Evolutionary conservation across 257 asterid species (phyloP), one percentile per base, ranked within the genome.

Genomic region (Fraxinus anomala): DNA sequence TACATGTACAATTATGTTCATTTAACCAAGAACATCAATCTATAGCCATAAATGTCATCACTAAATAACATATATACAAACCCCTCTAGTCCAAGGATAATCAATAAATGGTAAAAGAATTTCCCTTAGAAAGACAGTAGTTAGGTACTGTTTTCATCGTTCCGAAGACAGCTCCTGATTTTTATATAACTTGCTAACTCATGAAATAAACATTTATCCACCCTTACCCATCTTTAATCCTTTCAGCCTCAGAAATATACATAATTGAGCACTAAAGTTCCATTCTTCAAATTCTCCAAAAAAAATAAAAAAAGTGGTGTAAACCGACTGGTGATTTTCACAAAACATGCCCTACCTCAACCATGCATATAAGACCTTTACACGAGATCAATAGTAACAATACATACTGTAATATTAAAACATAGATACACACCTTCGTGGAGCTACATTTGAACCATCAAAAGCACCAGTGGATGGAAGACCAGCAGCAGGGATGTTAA

Each of bases 371-470:
- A 21, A 85, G 85, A 14, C 76, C 5, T 54, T 80, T 87, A 79
- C 79, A 80, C 28, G 74, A 61, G 77, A 59, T 76, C 86, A 79
- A 31, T 79, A n/a, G 56, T 30, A 59, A 76, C 34, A 31, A 5
- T 28, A 63, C 39, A 26, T 42, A 42, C 51, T 42, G 16, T 2
- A 42, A 11, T 42, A 42, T 42, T 42, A 12, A 42, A 42, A 42
- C 51, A 42, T 42, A 42, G 14, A 3, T 3, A 47, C 56, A 47
- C n/a, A 88, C 97, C 94, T 88, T 76, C 83, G 80, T 17, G 85
- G 83, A 79, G 79, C 81, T 31, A 72, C 71, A 74, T 75, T 78
- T 39, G 82, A 70, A 80, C 78, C 82, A 13, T 71, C 85, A 78
- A 86, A 86, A 71, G 82, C 81, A 75, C 76, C 87, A 71, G 81